A percentile compares a stretch with the other conserved stretches of the same genome.
Conservation (phyloP, 176 grass and related monocot species). For the Lolium perenne region DNA sequence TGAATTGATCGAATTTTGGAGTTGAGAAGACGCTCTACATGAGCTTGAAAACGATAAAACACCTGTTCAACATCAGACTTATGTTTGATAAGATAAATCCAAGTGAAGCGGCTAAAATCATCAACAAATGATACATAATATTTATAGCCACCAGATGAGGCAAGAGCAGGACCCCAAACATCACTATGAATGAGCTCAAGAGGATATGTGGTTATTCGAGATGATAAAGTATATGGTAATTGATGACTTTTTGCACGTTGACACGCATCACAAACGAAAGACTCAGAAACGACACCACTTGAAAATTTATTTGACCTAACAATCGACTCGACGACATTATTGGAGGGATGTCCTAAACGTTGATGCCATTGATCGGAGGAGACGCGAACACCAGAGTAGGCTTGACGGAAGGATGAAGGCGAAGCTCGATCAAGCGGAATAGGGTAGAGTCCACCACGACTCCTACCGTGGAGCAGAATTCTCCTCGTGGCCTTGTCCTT, state of each 20-base stretch:
- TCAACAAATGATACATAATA: not conserved
- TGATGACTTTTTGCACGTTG: not conserved
- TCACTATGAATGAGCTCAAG: not conserved
- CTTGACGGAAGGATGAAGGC: not conserved
- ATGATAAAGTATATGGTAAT: not conserved
- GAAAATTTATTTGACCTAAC: not conserved
- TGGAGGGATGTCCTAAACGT: not conserved
- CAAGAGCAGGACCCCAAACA: not conserved
- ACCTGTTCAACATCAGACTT: not conserved
- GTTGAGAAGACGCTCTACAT: not conserved
- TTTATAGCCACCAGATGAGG: not conserved
- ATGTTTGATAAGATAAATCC: not conserved
- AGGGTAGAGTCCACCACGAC: not conserved
- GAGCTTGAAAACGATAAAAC: not conserved
- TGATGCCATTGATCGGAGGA: not conserved
- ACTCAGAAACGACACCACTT: not conserved
- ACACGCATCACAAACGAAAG: no score
- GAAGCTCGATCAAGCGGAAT: not conserved
- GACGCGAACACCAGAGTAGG: not conserved
- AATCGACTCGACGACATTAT: not conserved
- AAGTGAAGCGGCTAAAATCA: not conserved
- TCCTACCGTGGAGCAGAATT: not conserved
- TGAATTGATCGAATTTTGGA: not conserved
- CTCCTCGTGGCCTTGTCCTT: not conserved
- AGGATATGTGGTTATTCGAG: not conserved